Base-by-base conservation (phyloP, 331 rosid species). In the Prunus yedoensis region DNA sequence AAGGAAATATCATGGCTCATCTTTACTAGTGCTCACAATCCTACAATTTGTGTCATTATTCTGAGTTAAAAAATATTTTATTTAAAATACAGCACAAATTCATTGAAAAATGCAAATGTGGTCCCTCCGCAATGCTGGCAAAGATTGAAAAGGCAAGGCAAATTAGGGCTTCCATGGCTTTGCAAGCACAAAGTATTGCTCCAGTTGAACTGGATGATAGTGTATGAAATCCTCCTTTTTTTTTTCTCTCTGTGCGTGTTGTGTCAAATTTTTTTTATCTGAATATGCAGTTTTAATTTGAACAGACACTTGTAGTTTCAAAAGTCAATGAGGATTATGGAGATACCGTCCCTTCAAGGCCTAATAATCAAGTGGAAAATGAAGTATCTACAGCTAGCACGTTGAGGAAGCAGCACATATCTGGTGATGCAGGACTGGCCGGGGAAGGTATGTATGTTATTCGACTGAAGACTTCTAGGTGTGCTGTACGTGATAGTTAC, bases 131-230 rank as follows among this genome's bases (percentile, higher is more conserved):
- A 59, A 83, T 95, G 94, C 64, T 84, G 84, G 81, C 97, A 45
- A 95, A 88, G 87, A 87, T 90, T 76, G 97, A 92, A 65, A 90
- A 89, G 89, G 93, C 96, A 41, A 92, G 96, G 92, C 77, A 90
- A 84, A 45, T 81, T 70, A 90, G 97, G 89, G 85, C 88, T 21
- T 79, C 89, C 12, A 84, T 90, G 93, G 97, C 84, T 77, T 81
- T 92, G 88, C 86, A 95, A 85, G 92, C 25, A 12, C 89, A 88
- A 84, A 84, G 75, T 83, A 71, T 85, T 78, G 76, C 81, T 63
- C 94, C 96, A 62, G 83, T 59, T 51, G 87, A 81, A 30, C 53
- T 47, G 16, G 97, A 38, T 67, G 93, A 90, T 69, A 80, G 76
- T 82, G 99, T 95, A 89, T 70, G 89, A 76, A 78, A 20, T 79